A percentile compares a stretch with the other conserved stretches of the same genome.
phyloP scores from a whole-genome alignment of 306 rosid genomes.

The Clitoria ternatea region DNA sequence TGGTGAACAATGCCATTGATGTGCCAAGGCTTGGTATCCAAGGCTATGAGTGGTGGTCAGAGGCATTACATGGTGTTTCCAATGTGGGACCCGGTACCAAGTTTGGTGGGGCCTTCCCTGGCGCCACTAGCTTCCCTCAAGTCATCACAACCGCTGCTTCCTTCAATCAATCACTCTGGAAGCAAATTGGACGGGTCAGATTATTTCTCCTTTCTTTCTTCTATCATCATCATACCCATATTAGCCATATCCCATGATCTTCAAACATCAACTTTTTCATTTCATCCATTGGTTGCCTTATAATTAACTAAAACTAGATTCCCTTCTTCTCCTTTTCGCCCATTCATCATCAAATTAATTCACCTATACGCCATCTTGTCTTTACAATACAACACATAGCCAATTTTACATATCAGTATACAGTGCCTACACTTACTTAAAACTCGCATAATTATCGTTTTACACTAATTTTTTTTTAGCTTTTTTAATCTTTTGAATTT shows the following conservation, averaged over 20 bases:
- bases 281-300: background rate
- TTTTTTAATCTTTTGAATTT: background rate
- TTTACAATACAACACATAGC: background rate
- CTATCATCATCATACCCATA: background rate
- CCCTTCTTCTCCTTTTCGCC: conserved; percentile 14
- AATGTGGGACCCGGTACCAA: conserved; percentile 83
- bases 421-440: background rate
- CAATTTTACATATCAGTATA: background rate
- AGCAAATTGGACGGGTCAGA: conserved; percentile 78
- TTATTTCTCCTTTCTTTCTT: background rate
- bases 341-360: background rate
- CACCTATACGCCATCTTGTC: conserved; percentile 15
- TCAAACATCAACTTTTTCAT: background rate
- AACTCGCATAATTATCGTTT: too few species aligned
- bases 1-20: conserved; percentile 74
- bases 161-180: conserved; percentile 79
- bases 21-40: conserved; percentile 75
- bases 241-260: background rate
- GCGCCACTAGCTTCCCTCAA: conserved; percentile 91
- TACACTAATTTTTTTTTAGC: background rate
- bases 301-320: conserved; percentile 12
- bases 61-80: conserved; percentile 70
- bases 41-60: conserved; percentile 85
- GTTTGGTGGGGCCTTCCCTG: conserved; percentile 76
- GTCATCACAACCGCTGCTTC: conserved; percentile 98